Evolutionary conservation across 306 rosid genomes (phyloP), one percentile per base, ranked within the genome.

Genomic region (Castanea crenata): DNA sequence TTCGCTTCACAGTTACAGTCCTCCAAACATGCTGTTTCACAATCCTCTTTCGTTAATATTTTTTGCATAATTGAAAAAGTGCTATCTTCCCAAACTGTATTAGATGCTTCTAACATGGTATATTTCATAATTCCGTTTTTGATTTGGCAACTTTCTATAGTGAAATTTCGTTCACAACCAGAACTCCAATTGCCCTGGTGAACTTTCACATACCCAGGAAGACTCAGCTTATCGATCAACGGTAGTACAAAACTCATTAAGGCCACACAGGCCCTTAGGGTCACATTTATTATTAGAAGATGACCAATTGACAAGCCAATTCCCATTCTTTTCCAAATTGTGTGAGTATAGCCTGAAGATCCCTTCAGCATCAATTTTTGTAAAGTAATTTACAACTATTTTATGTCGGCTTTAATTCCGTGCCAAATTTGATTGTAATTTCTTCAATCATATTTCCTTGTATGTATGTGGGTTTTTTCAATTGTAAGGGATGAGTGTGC

Each of bases 11-110:
- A 35, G 8, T 35, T 35, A 35, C 38, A 62, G 38, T 62, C 69
- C 35, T 13, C 75, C n/a, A 38, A 44, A 25, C 87, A 79, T 20
- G 81, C 78, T 52, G 21, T 27, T 54, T 4, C 10, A 59, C 84
- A 83, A 44, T 46, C 69, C 5, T 70, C 78, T 63, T 9, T 55
- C 11, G 13, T 19, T 5, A 16, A 4, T 1, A 67, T 2, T 10
- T 25, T 4, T 1, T 49, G 1, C 51, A 52, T 0, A 10, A 1
- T 15, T 4, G 12, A 25, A 76, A 71, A 83, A 0, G 71, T 4
- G 31, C 1, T 7, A 11, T 69, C 49, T 23, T 61, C 69, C 78
- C 81, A 83, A 18, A 0, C 0, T 15, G 72, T 59, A 38, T 67
- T 55, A 1, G 12, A 9, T 11, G 64, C 51, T 23, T 71, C 78